Conservation (phyloP, 2,329 filamentous ascomycete species). For the Diplodia mutila region DNA sequence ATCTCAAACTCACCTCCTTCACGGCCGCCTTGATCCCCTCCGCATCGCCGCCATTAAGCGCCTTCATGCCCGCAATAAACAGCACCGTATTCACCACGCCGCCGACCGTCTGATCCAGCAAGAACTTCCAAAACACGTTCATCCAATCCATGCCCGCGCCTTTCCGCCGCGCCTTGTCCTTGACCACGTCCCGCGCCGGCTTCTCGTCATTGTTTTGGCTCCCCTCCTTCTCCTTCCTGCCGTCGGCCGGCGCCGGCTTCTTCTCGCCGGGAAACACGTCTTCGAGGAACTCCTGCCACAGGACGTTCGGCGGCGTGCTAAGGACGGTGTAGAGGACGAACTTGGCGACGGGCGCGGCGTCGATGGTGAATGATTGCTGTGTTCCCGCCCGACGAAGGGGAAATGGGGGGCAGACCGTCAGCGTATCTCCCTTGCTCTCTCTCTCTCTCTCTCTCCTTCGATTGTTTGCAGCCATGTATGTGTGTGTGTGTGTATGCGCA, state of each 20-base stretch:
- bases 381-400: not conserved
- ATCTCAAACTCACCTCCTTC: conserved; percentile 28
- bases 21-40: conserved; percentile 28
- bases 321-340: conserved; percentile 76
- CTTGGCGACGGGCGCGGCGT: conserved; percentile 71
- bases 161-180: conserved; percentile 44
- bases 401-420: too few species aligned
- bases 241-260: not conserved
- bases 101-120: conserved; percentile 70
- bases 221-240: too few species aligned
- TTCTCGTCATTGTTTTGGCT: conserved; percentile 31
- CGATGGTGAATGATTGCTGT: conserved; percentile 64
- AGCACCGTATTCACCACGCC: conserved; percentile 67
- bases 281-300: conserved; percentile 85
- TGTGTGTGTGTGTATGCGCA: too few species aligned
- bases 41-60: conserved; percentile 39
- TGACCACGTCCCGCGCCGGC: conserved; percentile 32
- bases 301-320: conserved; percentile 78
- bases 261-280: conserved; percentile 67
- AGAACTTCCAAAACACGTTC: conserved; percentile 70
- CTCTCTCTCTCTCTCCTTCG: too few species aligned
- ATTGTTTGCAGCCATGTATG: not conserved
- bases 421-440: not conserved
- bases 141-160: conserved; percentile 38
- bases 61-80: conserved; percentile 64